Percentiles rank a stretch among this genome's conserved stretches.
Conservation (phyloP, 164 flowering plant genomes). For the Malania oleifera region DNA sequence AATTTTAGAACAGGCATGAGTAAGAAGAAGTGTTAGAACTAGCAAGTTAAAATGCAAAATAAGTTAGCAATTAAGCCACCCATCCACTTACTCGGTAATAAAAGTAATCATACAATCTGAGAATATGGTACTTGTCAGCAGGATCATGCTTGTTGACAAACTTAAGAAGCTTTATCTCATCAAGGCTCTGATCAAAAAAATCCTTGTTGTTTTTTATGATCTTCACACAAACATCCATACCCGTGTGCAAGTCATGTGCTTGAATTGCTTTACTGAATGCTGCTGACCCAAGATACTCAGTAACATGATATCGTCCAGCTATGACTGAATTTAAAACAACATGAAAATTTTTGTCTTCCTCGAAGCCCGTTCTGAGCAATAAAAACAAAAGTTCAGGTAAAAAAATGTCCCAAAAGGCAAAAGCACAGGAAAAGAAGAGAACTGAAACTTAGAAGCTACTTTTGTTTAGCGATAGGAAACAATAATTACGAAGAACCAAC, state of each 20-base stretch:
- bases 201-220: constrained; percentile 98
- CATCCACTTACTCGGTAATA: constrained; percentile 80
- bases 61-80: neutral
- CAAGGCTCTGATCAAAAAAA: constrained; percentile 98
- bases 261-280: constrained; percentile 99
- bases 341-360: constrained; percentile 98
- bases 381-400: constrained; percentile 10
- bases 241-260: constrained; percentile 97
- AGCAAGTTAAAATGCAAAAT: neutral
- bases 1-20: no score
- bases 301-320: constrained; percentile 98
- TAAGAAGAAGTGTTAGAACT: no score
- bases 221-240: constrained; percentile 98
- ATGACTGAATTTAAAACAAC: constrained; percentile 91
- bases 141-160: constrained; percentile 97
- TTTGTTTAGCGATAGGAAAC: no score
- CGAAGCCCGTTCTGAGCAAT: constrained; percentile 87
- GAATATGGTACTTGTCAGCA: constrained; percentile 89
- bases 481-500: no score
- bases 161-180: constrained; percentile 98
- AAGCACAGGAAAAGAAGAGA: neutral
- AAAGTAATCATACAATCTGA: constrained; percentile 93
- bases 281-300: constrained; percentile 98
- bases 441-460: neutral
- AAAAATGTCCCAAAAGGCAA: neutral